Evolutionary conservation across 306 rosid genomes (phyloP).

Genomic region (Canavalia ensiformis): DNA sequence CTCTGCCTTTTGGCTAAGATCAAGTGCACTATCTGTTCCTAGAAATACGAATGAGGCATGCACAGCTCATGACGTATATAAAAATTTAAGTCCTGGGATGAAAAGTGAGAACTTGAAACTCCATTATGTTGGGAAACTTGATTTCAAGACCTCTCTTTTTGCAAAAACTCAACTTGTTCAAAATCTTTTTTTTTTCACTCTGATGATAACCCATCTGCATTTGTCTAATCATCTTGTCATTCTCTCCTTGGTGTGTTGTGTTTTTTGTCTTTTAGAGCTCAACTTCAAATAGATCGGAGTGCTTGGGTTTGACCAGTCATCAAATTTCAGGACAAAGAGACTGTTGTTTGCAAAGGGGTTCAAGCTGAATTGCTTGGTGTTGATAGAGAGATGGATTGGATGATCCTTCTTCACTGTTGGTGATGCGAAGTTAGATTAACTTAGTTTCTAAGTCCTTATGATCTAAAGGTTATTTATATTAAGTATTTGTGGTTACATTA

Average conservation of each 20-base stretch:
- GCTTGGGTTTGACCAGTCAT: conserved; percentile 53
- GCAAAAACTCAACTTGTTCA: conserved; percentile 21
- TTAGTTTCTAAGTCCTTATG: not conserved
- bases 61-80: no score
- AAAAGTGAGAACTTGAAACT: not conserved
- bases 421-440: conserved; percentile 6
- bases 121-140: conserved; percentile 37
- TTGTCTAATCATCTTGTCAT: conserved; percentile 19
- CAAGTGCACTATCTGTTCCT: no score
- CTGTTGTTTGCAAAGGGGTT: conserved; percentile 50
- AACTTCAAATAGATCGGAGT: conserved; percentile 46
- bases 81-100: not conserved
- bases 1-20: no score
- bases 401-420: conserved; percentile 27
- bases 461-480: conserved; percentile 4
- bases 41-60: no score
- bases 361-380: conserved; percentile 58
- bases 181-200: conserved; percentile 23
- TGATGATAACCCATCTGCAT: not conserved
- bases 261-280: conserved; percentile 49
- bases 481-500: not conserved
- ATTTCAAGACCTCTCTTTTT: not conserved
- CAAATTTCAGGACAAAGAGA: conserved; percentile 45
- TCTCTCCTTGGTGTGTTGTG: conserved; percentile 43
- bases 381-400: conserved; percentile 69